A percentile compares a stretch with the other conserved stretches of the same genome.
Conservation (phyloP, 192 early-diverging fungal species). For the Allomyces macrogynus region DNA sequence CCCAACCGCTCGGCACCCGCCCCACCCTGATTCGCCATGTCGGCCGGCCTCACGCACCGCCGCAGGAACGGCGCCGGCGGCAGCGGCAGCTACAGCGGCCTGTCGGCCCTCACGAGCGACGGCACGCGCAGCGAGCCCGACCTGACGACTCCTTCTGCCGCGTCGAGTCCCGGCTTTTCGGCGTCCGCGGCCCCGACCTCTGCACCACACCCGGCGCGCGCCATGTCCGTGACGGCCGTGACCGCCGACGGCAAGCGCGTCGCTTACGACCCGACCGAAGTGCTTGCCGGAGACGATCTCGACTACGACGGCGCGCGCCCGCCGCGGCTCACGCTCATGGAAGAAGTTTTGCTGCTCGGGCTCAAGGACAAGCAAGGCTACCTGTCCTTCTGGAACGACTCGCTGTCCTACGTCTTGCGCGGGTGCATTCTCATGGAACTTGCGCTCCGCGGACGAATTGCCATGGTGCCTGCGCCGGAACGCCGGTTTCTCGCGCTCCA, state of each 20-base stretch:
- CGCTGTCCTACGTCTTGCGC: conserved; percentile 85
- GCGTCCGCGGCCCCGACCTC: too few species aligned
- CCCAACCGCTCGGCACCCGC: too few species aligned
- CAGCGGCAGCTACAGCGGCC: too few species aligned
- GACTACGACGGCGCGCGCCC: not conserved
- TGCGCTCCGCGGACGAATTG: conserved; percentile 73
- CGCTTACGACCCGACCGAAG: not conserved
- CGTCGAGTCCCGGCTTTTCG: too few species aligned
- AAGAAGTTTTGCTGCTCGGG: conserved; percentile 82
- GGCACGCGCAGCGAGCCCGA: too few species aligned
- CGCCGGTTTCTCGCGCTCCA: conserved; percentile 47
- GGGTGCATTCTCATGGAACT: conserved; percentile 93
- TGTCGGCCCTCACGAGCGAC: too few species aligned
- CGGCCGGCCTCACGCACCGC: too few species aligned
- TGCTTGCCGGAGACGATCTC: not conserved
- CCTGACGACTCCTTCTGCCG: too few species aligned
- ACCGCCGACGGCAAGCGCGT: not conserved
- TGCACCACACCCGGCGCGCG: too few species aligned
- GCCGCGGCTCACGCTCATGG: conserved; percentile 77
- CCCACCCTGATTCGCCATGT: too few species aligned
- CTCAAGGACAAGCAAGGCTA: conserved; percentile 87
- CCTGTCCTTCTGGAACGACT: conserved; percentile 98
- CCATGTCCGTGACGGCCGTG: not conserved
- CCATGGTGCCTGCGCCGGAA: conserved; percentile 65
- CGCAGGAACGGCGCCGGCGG: too few species aligned